A percentile compares a stretch with the other conserved stretches of the same genome.
Conservation (phyloP, 129 eudicot species). For the carrot (Daucus carota) region DNA sequence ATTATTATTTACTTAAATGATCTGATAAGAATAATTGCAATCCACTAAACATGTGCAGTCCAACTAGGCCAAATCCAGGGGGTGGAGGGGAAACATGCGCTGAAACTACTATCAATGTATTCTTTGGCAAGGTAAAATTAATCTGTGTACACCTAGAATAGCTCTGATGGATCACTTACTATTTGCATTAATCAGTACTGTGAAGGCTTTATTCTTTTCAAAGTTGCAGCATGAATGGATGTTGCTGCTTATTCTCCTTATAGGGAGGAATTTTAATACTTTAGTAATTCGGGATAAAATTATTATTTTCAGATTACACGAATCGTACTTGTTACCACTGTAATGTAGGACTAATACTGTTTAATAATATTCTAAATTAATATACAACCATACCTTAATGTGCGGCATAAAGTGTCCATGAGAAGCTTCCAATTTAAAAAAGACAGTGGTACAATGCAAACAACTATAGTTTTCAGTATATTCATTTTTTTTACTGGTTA, state of each 20-base stretch:
- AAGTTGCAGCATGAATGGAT: neutral
- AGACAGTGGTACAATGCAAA: neutral
- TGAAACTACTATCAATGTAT: constrained; percentile 75
- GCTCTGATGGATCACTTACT: neutral
- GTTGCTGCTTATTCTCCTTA: neutral
- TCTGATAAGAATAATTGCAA: constrained; percentile 8
- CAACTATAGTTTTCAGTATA: neutral
- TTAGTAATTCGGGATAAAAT: neutral
- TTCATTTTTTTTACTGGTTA: neutral
- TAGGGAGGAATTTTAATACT: neutral
- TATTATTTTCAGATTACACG: neutral
- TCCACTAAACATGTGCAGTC: constrained; percentile 41
- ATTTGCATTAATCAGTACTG: neutral
- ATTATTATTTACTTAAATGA: neutral
- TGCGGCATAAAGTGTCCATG: neutral
- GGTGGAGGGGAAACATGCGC: constrained; percentile 99
- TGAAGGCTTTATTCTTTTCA: neutral
- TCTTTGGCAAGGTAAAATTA: constrained; percentile 70
- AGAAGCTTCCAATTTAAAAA: neutral
- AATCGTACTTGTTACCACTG: neutral
- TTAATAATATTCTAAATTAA: neutral
- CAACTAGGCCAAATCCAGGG: constrained; percentile 73
- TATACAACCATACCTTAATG: neutral
- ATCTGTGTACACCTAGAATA: neutral
- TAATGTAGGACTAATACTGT: neutral